Percentiles rank a stretch among this genome's conserved stretches.
Conservation (phyloP, 306 rosid species). For the Adenanthera pavonina region DNA sequence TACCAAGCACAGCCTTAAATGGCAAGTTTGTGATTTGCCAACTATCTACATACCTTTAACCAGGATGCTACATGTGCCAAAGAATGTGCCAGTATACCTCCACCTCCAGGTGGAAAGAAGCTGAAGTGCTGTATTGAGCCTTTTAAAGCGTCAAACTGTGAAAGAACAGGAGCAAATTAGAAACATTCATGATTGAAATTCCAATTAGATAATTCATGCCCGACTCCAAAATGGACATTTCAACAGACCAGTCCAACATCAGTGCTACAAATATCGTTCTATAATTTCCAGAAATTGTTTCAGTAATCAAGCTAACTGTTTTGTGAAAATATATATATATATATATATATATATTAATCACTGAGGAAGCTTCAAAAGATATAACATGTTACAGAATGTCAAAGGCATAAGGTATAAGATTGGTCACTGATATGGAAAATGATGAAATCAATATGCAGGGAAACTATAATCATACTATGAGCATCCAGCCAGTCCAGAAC, state of each 20-base stretch:
- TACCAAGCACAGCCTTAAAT: constrained; percentile 27
- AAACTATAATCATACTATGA: constrained; percentile 6
- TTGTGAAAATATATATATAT: neutral
- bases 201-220: constrained; percentile 16
- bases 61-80: constrained; percentile 80
- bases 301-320: constrained; percentile 12
- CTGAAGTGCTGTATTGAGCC: constrained; percentile 69
- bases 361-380: constrained; percentile 22
- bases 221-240: constrained; percentile 11
- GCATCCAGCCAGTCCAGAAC: constrained; percentile 10
- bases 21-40: constrained; percentile 22
- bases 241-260: constrained; percentile 30
- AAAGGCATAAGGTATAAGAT: constrained; percentile 3
- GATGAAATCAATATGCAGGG: constrained; percentile 18
- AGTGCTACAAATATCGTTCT: constrained; percentile 14
- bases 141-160: constrained; percentile 88
- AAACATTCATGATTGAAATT: constrained; percentile 28
- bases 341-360: neutral
- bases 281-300: constrained; percentile 30
- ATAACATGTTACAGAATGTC: constrained; percentile 22
- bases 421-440: constrained; percentile 30
- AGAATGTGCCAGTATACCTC: constrained; percentile 83
- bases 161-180: constrained; percentile 42
- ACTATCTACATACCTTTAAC: constrained; percentile 70
- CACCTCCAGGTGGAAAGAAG: constrained; percentile 84